These are phyloP conservation scores for Bipolaris cookei DNA, from an alignment of 2,329 filamentous ascomycete genomes.

Conservation along the genomic window DNA sequence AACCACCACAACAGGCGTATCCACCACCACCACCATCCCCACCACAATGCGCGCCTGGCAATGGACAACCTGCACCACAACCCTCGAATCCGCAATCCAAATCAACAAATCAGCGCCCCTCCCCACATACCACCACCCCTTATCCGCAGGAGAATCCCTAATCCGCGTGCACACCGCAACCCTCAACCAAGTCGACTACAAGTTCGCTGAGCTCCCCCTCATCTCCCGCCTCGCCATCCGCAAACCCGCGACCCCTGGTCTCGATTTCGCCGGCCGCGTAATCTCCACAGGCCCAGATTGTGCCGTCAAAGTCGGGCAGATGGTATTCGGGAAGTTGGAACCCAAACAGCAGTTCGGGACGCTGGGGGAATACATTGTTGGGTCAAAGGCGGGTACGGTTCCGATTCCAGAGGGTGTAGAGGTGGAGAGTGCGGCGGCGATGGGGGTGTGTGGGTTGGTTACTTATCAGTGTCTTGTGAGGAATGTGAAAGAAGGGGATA, in stretches of 20 bases:
- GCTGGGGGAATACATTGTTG: conserved; percentile 30
- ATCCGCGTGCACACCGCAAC: conserved; percentile 27
- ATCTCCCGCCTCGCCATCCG: conserved; percentile 26
- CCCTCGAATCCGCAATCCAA: conserved; percentile 21
- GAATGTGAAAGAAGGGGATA: conserved; percentile 47
- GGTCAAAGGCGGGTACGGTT: conserved; percentile 24
- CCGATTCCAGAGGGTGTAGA: conserved; percentile 21
- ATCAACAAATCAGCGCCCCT: conserved; percentile 16
- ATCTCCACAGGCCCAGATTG: conserved; percentile 12
- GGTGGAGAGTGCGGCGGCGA: conserved; percentile 23
- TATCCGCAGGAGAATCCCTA: conserved; percentile 20
- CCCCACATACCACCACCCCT: conserved; percentile 6
- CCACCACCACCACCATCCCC: conserved; percentile 11
- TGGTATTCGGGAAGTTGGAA: conserved; percentile 33
- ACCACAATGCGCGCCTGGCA: conserved; percentile 36
- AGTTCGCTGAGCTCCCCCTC: conserved; percentile 27
- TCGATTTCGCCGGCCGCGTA: conserved; percentile 29
- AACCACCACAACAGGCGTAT: neutral
- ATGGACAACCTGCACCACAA: conserved; percentile 21
- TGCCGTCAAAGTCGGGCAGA: conserved; percentile 20
- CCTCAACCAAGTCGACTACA: conserved; percentile 36
- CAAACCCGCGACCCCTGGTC: conserved; percentile 31
- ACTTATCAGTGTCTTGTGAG: conserved; percentile 28
- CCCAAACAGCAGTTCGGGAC: conserved; percentile 31
- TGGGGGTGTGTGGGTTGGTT: conserved; percentile 31